Evolutionary conservation across 1,139 yeast species (phyloP).

Genomic region (Blastobotrys petasosporus): DNA sequence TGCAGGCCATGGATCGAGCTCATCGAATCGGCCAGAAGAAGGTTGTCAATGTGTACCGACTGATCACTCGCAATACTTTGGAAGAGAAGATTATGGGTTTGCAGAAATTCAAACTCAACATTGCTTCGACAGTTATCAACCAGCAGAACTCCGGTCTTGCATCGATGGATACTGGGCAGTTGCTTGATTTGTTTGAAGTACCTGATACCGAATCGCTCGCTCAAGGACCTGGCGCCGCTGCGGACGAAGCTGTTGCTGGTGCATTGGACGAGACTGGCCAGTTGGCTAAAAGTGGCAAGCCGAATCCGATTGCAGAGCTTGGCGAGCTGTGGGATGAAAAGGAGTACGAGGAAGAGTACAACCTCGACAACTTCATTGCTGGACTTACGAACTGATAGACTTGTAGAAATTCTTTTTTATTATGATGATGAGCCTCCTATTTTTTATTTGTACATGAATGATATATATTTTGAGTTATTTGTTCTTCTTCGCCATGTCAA

Average conservation of each 20-base stretch:
- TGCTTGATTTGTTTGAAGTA: constrained; percentile 80
- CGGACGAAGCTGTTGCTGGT: constrained; percentile 34
- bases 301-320: constrained; percentile 68
- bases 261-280: constrained; percentile 51
- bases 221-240: constrained; percentile 41
- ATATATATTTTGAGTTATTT: no score
- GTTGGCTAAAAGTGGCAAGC: constrained; percentile 52
- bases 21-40: constrained; percentile 97
- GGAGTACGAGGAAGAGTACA: constrained; percentile 94
- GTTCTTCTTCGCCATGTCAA: no score
- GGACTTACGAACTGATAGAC: constrained; percentile 39
- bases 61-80: constrained; percentile 85
- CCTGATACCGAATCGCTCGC: constrained; percentile 44
- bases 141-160: constrained; percentile 93
- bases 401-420: not conserved
- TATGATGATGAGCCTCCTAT: no score
- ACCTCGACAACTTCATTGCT: constrained; percentile 85
- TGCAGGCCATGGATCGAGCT: constrained; percentile 99
- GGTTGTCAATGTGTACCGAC: constrained; percentile 89
- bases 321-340: constrained; percentile 97
- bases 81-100: constrained; percentile 98
- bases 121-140: constrained; percentile 92
- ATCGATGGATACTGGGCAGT: constrained; percentile 95
- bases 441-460: no score
- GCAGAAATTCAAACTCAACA: constrained; percentile 94